Base-by-base conservation (phyloP, 306 rosid genomes). In the Lotus japonicus region DNA sequence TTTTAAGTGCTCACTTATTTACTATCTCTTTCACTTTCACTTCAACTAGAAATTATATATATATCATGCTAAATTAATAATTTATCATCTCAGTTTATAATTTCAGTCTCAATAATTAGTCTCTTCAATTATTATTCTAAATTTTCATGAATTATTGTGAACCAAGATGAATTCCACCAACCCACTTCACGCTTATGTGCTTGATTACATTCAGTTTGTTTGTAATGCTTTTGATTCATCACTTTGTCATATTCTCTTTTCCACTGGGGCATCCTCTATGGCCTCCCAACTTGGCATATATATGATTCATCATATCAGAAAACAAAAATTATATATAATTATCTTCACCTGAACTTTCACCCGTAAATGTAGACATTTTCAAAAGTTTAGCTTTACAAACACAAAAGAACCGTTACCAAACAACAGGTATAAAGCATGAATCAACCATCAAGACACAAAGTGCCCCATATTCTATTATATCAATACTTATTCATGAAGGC, bases 131-230 rank as follows among this genome's bases (percentile, higher is more conserved):
- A 13, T 5, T 44, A 44, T 44, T 44, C 50, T n/a, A n/a, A 44
- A 44, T n/a, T n/a, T 44, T 44, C 50, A 44, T n/a, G 50, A 44
- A 44, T 44, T 44, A 44, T 44, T 44, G 50, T 44, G 70, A 41
- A 35, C 14, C 15, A 51, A 59, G 58, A 28, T 50, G 80, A 68
- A 48, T 51, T 61, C 53, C 66, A 68, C 59, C 76, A 42, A 61
- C 71, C 66, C 50, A 38, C 41, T 75, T 67, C 63, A 42, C 54
- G 5, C 21, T 51, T 72, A 26, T 72, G 35, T 54, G 31, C 18
- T 19, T 11, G 36, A 36, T 39, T 42, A 21, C 56, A 61, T 69
- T 76, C 33, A 61, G 10, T 43, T 42, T 74, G 6, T 50, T 19
- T 19, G 16, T 42, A 64, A 12, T 13, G 1, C 5, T 17, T 52